Evolutionary conservation across 148 eudicot genomes (phyloP), one percentile per base, ranked within the genome.

Genomic region (Chenopodium quinoa): DNA sequence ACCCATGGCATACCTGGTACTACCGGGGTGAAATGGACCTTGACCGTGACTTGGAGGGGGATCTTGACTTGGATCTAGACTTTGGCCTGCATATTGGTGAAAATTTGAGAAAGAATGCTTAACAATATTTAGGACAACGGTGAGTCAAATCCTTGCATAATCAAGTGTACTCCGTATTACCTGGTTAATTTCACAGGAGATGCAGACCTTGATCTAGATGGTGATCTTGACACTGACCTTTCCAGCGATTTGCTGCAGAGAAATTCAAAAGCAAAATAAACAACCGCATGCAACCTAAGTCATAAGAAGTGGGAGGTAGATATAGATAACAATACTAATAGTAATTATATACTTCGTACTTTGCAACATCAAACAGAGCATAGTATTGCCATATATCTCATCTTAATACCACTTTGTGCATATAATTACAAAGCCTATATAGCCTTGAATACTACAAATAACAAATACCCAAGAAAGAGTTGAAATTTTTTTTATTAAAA

Each of bases 141-240:
- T 6, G 7, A 44, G 76, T 37, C 56, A 32, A 25, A 74, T 66
- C 23, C 25, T 32, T 20, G 65, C 17, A 46, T 25, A 63, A 73
- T 50, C 19, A 73, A 67, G 44, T 23, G 40, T 77, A 34, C 56
- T 87, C 44, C 23, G 58, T 77, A 34, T 63, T 87, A 93, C 99
- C 98, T 94, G 73, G 91, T 71, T 11, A 90, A 47, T 84, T 89
- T 93, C 71, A 88, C 90, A 81, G 98, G 99, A 67, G 99, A 85
- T 67, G 89, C 89, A 50, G 98, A 94, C 79, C 93, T 88, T 75
- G 97, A 89, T 82, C 91, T 91, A 78, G 91, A 87, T 48, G 81
- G 87, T 66, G 97, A 93, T 84, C 97, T 90, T 27, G 95, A 93
- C 56, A 78, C 85, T 52, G 98, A 90, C 60, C 93, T 86, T 4